Conservation (phyloP, 2,329 filamentous ascomycete species). For the Pseudopithomyces maydicus region DNA sequence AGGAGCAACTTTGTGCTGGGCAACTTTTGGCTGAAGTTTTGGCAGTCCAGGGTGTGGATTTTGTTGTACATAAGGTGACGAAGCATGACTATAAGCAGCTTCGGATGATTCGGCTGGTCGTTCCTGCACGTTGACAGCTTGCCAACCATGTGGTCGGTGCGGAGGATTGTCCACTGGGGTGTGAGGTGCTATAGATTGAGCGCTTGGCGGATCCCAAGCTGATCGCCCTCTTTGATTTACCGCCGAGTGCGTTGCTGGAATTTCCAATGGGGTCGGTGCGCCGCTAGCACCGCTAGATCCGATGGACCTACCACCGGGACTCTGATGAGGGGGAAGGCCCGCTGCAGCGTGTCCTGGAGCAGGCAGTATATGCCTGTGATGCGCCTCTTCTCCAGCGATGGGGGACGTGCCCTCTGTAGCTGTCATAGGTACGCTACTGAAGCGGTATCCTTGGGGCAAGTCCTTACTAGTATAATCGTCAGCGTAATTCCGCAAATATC, state of each 20-base stretch:
- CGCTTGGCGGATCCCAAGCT: neutral
- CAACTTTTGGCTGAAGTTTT: neutral
- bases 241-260: neutral
- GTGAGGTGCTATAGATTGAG: neutral
- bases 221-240: neutral
- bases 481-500: neutral
- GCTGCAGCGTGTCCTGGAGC: neutral
- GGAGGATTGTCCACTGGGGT: neutral
- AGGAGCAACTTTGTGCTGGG: neutral
- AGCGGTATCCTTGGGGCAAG: neutral
- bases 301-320: neutral
- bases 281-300: neutral
- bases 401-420: neutral
- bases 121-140: neutral
- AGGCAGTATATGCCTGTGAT: slow-evolving; percentile 2
- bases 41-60: neutral
- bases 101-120: neutral
- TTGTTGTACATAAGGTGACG: neutral
- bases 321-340: neutral
- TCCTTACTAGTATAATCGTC: slow-evolving; percentile 1
- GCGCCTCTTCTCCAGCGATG: neutral
- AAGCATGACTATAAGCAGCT: neutral
- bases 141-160: neutral
- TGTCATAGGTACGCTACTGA: neutral
- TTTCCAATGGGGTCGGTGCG: slow-evolving; percentile 2